Evolutionary conservation across 129 eudicot genomes (phyloP), one percentile per base, ranked within the genome.

Genomic region (Flaveria bidentis): DNA sequence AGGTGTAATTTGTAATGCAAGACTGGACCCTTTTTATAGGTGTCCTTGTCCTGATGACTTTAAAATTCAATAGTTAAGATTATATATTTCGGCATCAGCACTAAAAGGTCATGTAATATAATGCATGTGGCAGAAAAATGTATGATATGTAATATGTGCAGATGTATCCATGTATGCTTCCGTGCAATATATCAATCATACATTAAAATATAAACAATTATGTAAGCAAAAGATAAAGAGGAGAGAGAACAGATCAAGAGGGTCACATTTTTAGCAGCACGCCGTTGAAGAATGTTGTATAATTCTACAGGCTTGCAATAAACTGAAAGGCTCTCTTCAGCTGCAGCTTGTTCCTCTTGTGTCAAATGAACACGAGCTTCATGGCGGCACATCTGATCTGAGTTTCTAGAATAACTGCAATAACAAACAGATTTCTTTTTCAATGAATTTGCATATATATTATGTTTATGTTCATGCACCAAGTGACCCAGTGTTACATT

Each of bases 221-320:
- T 41, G 49, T 69, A 78, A 58, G 28, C 9, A 45, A 39, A 17
- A 50, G 18, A 69, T 14, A 50, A 20, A 36, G 62, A 36, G 30
- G 49, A 57, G 41, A 70, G 42, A 71, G 22, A 56, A 39, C 47
- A 49, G 63, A 71, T 71, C 25, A 82, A 62, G 79, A 72, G 62
- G 55, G 67, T 82, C 76, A 95, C 99, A 83, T 87, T 95, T 86
- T 81, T 84, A 68, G 80, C 76, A 71, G 96, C 87, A 67, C 99
- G 99, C 23, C 94, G 86, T 81, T 95, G 99, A 80, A 95, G 91
- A 80, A 95, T 95, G 85, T 95, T 95, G 92, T 95, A 95, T 26
- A 95, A 82, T 50, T 95, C 99, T 64, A 95, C 97, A 72, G 99
- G 99, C 81, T 95, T 95, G 94, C 99, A 95, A 70, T 91, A 95